Evolutionary conservation across 352 stramenopile genomes (phyloP).

Genomic region (Phytophthora pluvialis): DNA sequence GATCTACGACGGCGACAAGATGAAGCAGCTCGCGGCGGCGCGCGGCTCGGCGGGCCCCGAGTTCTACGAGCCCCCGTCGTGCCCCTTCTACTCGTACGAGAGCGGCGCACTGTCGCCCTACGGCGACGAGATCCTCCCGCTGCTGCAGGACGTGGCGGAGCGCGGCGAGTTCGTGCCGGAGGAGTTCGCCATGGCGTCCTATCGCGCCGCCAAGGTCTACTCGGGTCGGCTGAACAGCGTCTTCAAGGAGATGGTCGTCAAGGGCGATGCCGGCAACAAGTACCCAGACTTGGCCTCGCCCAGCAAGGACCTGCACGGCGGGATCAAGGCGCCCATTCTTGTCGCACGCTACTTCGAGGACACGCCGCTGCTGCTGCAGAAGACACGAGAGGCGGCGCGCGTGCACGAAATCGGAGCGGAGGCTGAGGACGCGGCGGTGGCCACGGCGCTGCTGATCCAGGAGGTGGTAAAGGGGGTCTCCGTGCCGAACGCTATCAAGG

Average conservation of each 20-base stretch:
- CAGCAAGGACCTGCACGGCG: slow-evolving; percentile 66
- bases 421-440: slow-evolving; percentile 57
- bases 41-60: slow-evolving; percentile 31
- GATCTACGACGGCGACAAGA: slow-evolving; percentile 73
- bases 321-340: slow-evolving; percentile 63
- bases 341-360: slow-evolving; percentile 60
- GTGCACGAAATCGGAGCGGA: slow-evolving; percentile 67
- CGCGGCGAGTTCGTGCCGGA: slow-evolving; percentile 52
- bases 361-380: slow-evolving; percentile 45
- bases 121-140: slow-evolving; percentile 66
- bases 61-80: slow-evolving; percentile 66
- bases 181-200: slow-evolving; percentile 55
- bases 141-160: slow-evolving; percentile 58
- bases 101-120: slow-evolving; percentile 66
- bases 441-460: slow-evolving; percentile 56
- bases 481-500: slow-evolving; percentile 41
- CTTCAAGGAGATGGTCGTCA: slow-evolving; percentile 71
- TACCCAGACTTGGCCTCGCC: slow-evolving; percentile 56
- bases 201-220: slow-evolving; percentile 64
- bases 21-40: slow-evolving; percentile 42
- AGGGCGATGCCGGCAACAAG: slow-evolving; percentile 66
- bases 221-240: slow-evolving; percentile 65
- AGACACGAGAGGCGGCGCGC: slow-evolving; percentile 49
- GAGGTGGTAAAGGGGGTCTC: slow-evolving; percentile 49
- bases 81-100: slow-evolving; percentile 69